These are phyloP conservation scores for Pyricularia sp. DNA, from an alignment of 2,329 filamentous ascomycete genomes.

Conservation along the genomic window DNA sequence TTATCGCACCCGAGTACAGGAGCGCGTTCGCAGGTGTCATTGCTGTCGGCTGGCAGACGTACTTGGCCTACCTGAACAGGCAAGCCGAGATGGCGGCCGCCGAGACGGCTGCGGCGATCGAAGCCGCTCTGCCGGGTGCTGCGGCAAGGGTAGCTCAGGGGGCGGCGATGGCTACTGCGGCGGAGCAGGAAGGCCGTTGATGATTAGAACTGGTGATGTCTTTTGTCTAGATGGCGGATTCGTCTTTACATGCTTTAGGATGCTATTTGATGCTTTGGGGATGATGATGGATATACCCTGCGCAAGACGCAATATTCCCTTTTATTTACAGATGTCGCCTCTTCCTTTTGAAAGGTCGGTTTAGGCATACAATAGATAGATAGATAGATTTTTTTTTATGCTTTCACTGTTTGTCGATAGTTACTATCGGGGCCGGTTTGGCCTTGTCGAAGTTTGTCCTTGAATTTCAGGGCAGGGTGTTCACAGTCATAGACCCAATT, in stretches of 20 bases:
- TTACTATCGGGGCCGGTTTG: not conserved
- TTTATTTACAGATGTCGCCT: not conserved
- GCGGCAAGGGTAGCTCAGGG: not conserved
- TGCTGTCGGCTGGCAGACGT: constrained; percentile 86
- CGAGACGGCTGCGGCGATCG: not conserved
- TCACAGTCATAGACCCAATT: not conserved
- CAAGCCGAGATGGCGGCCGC: constrained; percentile 1
- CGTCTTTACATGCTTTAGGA: not conserved
- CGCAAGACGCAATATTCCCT: not conserved
- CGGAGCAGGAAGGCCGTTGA: not conserved
- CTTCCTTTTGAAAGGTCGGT: not conserved
- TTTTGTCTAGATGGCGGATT: not conserved
- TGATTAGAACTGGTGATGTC: not conserved
- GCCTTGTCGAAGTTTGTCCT: not conserved
- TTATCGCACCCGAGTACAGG: constrained; percentile 64
- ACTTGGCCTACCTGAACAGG: constrained; percentile 64
- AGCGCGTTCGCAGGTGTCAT: constrained; percentile 68
- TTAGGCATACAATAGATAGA: not conserved
- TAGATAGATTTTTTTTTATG: not conserved
- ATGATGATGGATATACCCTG: not conserved
- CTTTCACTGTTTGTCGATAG: not conserved
- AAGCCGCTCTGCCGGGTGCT: not conserved
- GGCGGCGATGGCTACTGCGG: not conserved
- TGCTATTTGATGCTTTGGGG: not conserved
- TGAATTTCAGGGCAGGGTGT: not conserved